Percentiles rank a stretch among this genome's conserved stretches.
phyloP scores from a whole-genome alignment of 78 protist species.

The Speleostelium caveatum region DNA sequence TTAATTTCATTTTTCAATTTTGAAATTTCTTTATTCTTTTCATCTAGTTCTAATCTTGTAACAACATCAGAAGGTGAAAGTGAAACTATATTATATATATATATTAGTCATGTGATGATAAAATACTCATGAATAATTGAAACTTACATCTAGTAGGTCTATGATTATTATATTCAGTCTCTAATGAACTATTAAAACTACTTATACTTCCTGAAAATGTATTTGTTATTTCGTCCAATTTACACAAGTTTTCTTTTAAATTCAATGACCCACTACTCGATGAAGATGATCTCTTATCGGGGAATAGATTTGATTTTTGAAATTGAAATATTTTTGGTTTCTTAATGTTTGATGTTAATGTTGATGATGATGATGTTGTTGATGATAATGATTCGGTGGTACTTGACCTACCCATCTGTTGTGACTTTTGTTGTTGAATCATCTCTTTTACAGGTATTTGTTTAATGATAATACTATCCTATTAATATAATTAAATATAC shows the following conservation, averaged over 20 bases:
- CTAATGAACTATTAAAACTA: background rate
- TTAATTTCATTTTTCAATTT: background rate
- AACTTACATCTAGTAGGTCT: slow-evolving; percentile 44
- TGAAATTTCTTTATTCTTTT: slow-evolving; percentile 7
- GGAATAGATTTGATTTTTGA: slow-evolving; percentile 17
- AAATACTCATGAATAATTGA: background rate
- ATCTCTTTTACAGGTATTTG: too few species aligned
- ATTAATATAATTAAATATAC: too few species aligned
- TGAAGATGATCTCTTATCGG: background rate
- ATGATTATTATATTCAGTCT: background rate
- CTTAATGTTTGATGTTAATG: background rate
- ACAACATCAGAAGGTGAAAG: slow-evolving; percentile 12
- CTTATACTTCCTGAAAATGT: background rate
- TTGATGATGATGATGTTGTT: background rate
- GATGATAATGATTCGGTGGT: background rate
- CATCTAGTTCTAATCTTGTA: slow-evolving; percentile 38
- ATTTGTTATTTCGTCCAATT: slow-evolving; percentile 8
- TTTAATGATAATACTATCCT: too few species aligned
- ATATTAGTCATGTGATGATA: background rate
- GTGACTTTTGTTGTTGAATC: too few species aligned
- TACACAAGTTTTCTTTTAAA: slow-evolving; percentile 4
- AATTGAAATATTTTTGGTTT: background rate
- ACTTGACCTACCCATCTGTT: too few species aligned
- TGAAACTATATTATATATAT: background rate
- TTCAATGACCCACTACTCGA: background rate